These are phyloP conservation scores for Rhodamnia rubescens DNA, from an alignment of 345 rosid genomes.

Conservation along the genomic window DNA sequence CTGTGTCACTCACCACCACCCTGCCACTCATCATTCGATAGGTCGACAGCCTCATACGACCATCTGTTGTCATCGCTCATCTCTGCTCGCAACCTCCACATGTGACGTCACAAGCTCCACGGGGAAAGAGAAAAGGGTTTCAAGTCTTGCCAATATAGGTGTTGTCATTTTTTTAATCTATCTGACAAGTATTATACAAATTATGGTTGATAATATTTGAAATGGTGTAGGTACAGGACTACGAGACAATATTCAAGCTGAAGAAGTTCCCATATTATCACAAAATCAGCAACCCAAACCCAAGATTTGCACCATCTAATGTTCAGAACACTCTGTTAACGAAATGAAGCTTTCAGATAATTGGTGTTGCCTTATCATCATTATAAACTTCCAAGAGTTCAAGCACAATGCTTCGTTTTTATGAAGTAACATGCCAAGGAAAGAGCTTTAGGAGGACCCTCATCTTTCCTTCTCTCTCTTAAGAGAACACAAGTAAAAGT, in stretches of 20 bases:
- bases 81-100: not conserved
- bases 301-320: not conserved
- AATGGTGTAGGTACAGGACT: not conserved
- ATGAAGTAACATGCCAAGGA: not conserved
- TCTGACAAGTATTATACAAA: not conserved
- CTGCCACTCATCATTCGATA: not conserved
- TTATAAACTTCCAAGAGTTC: not conserved
- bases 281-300: not conserved
- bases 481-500: not conserved
- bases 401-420: not conserved
- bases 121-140: not conserved
- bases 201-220: not conserved
- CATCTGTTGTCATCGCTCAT: not conserved
- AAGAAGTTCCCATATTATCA: not conserved
- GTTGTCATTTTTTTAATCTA: not conserved
- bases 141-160: not conserved
- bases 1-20: not conserved
- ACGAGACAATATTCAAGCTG: not conserved
- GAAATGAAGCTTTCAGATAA: not conserved
- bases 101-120: not conserved
- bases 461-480: conserved; percentile 8
- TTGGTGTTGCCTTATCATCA: not conserved
- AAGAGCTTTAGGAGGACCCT: not conserved
- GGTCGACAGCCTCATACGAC: not conserved
- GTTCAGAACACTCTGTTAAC: not conserved